phyloP scores from a whole-genome alignment of 1,284 basidiomycete species.

The Fomitiporia mediterranea region DNA sequence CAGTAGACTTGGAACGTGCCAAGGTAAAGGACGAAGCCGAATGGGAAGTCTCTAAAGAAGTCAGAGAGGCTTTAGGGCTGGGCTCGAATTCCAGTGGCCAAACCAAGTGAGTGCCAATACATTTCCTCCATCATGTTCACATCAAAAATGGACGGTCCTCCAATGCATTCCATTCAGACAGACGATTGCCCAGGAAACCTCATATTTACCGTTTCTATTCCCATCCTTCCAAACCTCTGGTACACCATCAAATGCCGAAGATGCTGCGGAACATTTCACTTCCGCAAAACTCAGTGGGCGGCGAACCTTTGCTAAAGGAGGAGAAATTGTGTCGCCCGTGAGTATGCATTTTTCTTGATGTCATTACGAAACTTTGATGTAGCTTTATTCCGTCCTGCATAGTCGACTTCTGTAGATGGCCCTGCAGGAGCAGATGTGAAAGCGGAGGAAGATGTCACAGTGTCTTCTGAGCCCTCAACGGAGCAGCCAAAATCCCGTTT shows the following conservation, averaged over 20 bases:
- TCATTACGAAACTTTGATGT: background rate
- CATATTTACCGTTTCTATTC: conserved; percentile 70
- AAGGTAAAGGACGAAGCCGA: conserved; percentile 62
- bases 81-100: conserved; percentile 30
- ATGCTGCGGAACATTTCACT: background rate
- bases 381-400: background rate
- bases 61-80: conserved; percentile 55
- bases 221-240: conserved; percentile 27
- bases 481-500: background rate
- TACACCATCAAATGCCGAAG: conserved; percentile 18
- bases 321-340: conserved; percentile 31
- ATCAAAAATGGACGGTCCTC: background rate
- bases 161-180: conserved; percentile 24
- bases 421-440: background rate
- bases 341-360: background rate
- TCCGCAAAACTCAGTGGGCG: conserved; percentile 36
- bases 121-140: background rate
- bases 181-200: conserved; percentile 52
- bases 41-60: conserved; percentile 59
- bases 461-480: background rate
- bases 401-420: background rate
- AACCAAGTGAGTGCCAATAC: conserved; percentile 24
- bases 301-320: conserved; percentile 38
- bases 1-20: conserved; percentile 48
- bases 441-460: background rate